A percentile compares a stretch with the other conserved stretches of the same genome.
These are phyloP conservation scores for Fusarium zealandicum DNA, from an alignment of 2,329 filamentous ascomycete species.

Conservation along the genomic window DNA sequence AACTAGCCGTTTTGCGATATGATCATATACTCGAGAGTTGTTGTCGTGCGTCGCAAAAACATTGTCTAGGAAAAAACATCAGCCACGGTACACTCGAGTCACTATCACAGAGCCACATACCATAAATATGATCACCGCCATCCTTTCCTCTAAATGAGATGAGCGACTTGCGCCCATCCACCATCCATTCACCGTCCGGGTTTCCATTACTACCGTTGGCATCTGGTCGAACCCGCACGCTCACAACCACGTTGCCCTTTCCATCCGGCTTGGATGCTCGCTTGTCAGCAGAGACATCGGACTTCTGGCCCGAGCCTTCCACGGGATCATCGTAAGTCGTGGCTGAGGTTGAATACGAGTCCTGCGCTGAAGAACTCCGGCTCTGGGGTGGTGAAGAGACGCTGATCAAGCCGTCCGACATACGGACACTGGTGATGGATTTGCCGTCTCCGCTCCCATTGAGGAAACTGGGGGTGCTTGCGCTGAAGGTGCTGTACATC, in stretches of 20 bases:
- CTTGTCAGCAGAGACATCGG: slow-evolving; percentile 51
- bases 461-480: slow-evolving; percentile 73
- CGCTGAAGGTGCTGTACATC: slow-evolving; percentile 56
- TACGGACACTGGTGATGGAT: slow-evolving; percentile 70
- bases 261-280: slow-evolving; percentile 67
- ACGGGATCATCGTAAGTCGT: slow-evolving; percentile 85
- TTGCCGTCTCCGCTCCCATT: slow-evolving; percentile 82
- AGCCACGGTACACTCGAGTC: slow-evolving; percentile 15
- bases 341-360: slow-evolving; percentile 88
- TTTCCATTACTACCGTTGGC: slow-evolving; percentile 66
- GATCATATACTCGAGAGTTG: slow-evolving; percentile 93
- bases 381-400: slow-evolving; percentile 86
- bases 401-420: slow-evolving; percentile 78
- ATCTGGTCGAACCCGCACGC: slow-evolving; percentile 91
- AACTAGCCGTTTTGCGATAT: slow-evolving; percentile 90
- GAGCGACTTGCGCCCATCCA: slow-evolving; percentile 82
- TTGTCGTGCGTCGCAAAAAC: slow-evolving; percentile 94
- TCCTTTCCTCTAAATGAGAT: slow-evolving; percentile 88
- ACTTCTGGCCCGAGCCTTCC: slow-evolving; percentile 56
- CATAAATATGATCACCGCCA: slow-evolving; percentile 90
- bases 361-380: slow-evolving; percentile 88
- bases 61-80: slow-evolving; percentile 71
- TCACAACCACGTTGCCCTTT: slow-evolving; percentile 96
- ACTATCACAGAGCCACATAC: slow-evolving; percentile 57
- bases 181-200: slow-evolving; percentile 85